A percentile compares a stretch with the other conserved stretches of the same genome.
phyloP scores from a whole-genome alignment of 768 basidiomycete genomes.

The Ramaria rubella region DNA sequence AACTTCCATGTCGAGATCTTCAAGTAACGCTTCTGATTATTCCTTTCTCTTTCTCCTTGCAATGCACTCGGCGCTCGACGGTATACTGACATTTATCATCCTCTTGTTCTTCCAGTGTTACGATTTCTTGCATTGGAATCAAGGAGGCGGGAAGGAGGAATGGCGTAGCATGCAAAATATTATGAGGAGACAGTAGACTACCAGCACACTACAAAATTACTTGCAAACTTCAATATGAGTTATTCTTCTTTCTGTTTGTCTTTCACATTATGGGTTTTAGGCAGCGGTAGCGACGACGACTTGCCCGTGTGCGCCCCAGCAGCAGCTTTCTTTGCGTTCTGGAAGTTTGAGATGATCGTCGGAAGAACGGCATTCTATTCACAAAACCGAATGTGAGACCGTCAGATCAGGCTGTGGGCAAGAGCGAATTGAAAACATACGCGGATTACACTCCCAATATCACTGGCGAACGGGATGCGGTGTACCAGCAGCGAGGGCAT shows the following conservation, averaged over 20 bases:
- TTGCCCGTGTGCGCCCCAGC: neutral
- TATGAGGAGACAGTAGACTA: neutral
- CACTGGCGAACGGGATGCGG: slow-evolving; percentile 20
- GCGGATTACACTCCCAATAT: slow-evolving; percentile 20
- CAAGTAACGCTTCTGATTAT: neutral
- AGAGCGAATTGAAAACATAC: neutral
- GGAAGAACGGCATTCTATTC: slow-evolving; percentile 1
- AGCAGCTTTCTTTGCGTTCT: neutral
- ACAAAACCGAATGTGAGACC: too few relatives aligned
- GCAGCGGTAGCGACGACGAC: neutral
- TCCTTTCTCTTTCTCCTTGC: neutral
- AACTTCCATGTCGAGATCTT: neutral
- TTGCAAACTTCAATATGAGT: neutral
- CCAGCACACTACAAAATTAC: too few relatives aligned
- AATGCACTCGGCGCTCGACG: neutral
- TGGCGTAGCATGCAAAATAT: neutral
- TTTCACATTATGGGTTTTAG: neutral
- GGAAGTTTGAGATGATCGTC: neutral
- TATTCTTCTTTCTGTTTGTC: too few relatives aligned
- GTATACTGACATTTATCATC: neutral
- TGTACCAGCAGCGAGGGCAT: slow-evolving; percentile 20
- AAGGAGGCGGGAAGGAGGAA: too few relatives aligned
- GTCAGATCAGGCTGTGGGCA: too few relatives aligned
- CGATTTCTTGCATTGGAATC: too few relatives aligned
- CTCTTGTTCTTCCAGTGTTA: too few relatives aligned